phyloP scores from a whole-genome alignment of 2,329 filamentous ascomycete genomes.

The Pseudogymnoascus sp. region DNA sequence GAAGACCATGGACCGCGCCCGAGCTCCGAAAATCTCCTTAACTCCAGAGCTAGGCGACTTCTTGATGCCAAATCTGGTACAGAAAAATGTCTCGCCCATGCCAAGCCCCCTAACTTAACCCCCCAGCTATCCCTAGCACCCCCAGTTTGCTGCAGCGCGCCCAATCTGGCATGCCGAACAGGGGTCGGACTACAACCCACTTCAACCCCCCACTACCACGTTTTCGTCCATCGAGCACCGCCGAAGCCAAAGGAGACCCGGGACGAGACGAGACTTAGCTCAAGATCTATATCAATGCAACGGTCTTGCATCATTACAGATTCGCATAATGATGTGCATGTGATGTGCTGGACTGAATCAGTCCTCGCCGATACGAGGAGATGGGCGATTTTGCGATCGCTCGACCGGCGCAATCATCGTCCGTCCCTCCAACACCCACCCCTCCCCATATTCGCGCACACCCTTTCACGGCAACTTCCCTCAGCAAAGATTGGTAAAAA shows the following conservation, averaged over 20 bases:
- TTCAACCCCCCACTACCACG: neutral
- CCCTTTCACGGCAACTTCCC: neutral
- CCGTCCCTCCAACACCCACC: neutral
- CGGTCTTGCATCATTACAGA: neutral
- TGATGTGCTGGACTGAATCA: neutral
- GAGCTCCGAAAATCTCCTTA: neutral
- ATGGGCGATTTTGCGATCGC: neutral
- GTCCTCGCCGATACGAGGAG: neutral
- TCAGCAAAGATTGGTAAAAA: neutral
- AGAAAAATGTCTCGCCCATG: neutral
- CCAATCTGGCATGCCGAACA: neutral
- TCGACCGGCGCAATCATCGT: neutral
- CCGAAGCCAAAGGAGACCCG: neutral
- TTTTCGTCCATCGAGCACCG: neutral
- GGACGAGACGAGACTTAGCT: neutral
- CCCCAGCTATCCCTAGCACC: neutral
- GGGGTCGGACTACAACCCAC: neutral
- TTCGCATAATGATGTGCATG: neutral
- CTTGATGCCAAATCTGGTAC: neutral
- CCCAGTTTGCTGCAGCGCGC: neutral
- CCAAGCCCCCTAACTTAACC: neutral
- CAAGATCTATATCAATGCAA: conserved; percentile 1
- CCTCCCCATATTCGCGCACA: neutral
- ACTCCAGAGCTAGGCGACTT: neutral
- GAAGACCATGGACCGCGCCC: neutral